These are phyloP conservation scores for Phytopythium kandeliae DNA, from an alignment of 352 stramenopile species.

Conservation along the genomic window DNA sequence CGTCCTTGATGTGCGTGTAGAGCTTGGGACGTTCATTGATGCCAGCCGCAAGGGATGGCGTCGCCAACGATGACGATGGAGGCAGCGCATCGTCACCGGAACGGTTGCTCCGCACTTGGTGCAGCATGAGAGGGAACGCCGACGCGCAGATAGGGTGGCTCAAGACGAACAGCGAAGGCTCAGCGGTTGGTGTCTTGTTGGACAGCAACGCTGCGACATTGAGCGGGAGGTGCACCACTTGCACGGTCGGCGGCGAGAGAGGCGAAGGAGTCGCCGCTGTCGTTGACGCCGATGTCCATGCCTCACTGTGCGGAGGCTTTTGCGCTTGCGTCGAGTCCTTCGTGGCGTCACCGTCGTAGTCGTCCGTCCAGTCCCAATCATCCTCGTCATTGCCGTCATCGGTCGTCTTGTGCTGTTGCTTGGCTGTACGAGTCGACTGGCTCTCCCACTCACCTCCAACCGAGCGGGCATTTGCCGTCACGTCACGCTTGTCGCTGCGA, in stretches of 20 bases:
- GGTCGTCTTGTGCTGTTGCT: neutral
- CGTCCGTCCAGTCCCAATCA: slow-evolving; percentile 52
- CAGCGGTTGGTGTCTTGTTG: slow-evolving; percentile 21
- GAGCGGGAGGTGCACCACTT: slow-evolving; percentile 51
- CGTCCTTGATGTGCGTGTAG: slow-evolving; percentile 62
- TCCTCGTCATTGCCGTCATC: slow-evolving; percentile 11
- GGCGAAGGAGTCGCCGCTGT: neutral
- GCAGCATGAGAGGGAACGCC: slow-evolving; percentile 66
- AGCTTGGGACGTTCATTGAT: neutral
- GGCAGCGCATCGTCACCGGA: neutral
- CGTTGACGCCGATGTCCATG: neutral
- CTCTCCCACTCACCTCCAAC: neutral
- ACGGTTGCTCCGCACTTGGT: slow-evolving; percentile 23
- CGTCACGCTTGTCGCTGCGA: neutral
- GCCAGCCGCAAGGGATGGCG: neutral
- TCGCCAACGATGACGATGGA: neutral
- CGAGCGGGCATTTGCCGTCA: neutral
- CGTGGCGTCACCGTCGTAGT: slow-evolving; percentile 4
- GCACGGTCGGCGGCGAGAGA: slow-evolving; percentile 11
- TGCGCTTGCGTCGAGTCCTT: neutral
- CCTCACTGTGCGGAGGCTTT: neutral
- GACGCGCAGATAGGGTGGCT: slow-evolving; percentile 56
- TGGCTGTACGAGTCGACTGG: neutral
- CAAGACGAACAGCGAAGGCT: slow-evolving; percentile 72
- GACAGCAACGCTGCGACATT: slow-evolving; percentile 49